Base-by-base conservation (phyloP, 2,329 filamentous ascomycete genomes). In the Boeremia exigua region DNA sequence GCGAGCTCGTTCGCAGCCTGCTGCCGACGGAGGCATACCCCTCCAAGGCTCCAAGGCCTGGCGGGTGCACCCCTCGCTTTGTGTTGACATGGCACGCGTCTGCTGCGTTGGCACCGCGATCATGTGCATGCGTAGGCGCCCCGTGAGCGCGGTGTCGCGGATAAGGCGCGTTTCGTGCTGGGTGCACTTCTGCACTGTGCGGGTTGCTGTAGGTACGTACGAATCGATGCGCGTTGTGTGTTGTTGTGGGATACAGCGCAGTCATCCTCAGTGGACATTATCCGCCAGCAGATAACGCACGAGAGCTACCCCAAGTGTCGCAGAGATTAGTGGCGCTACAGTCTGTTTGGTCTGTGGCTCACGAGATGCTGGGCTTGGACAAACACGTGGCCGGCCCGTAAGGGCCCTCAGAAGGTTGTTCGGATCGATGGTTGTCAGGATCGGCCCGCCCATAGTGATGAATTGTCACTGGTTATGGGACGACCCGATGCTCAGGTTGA, bases 161-260 rank as follows among this genome's bases (percentile, higher is more conserved):
- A 42, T 55, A 42, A 44, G 40, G 53, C 53, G 53, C 50, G 8
- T 42, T 33, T 23, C 40, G 27, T 30, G 37, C 46, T 42, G 46
- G 53, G 36, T 19, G 27, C 14, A 36, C 40, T 44, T n/a, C 30
- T 30, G 38, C 23, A 37, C 38, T 11, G 12, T 14, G 52, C 42
- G 32, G 15, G 46, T 34, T 55, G 39, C 52, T 49, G 52, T 55
- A 55, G 46, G 45, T 55, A 48, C 52, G 6, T 46, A 34, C 15
- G 29, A 14, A 34, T 23, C 19, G 19, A 23, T 45, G 39, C 34
- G 47, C 49, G 27, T 47, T n/a, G 12, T 46, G 29, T 50, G 42
- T 23, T 46, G 45, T 48, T 43, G 37, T 44, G 36, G 19, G 5
- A 23, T 23, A 23, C 19, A 23, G 5, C 19, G 19, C 19, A 23